phyloP scores from a whole-genome alignment of 805 yeast genomes.

The Jamesozyma lodderae region DNA sequence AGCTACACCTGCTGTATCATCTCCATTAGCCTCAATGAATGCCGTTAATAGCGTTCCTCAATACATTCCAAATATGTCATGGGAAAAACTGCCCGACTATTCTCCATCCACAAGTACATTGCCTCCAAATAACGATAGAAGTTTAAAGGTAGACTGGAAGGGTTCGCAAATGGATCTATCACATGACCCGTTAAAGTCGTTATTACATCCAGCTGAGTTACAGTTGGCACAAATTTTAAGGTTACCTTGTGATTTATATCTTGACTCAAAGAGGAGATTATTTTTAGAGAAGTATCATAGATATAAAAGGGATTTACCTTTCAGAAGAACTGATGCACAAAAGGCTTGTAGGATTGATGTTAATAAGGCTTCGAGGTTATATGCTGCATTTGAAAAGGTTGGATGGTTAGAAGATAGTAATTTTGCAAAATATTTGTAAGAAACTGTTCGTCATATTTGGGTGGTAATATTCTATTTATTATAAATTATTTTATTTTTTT shows the following conservation, averaged over 20 bases:
- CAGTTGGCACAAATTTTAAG: slow-evolving; percentile 75
- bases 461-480: no score
- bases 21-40: slow-evolving; percentile 20
- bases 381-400: slow-evolving; percentile 79
- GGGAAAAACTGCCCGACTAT: slow-evolving; percentile 67
- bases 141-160: slow-evolving; percentile 89
- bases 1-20: slow-evolving; percentile 18
- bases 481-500: no score
- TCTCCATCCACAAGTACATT: slow-evolving; percentile 58
- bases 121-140: slow-evolving; percentile 54
- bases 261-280: slow-evolving; percentile 69
- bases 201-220: slow-evolving; percentile 85
- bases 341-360: slow-evolving; percentile 95
- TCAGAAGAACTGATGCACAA: slow-evolving; percentile 93
- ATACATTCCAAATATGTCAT: slow-evolving; percentile 39
- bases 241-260: slow-evolving; percentile 74
- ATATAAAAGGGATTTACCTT: slow-evolving; percentile 55
- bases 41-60: slow-evolving; percentile 22
- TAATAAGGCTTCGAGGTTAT: slow-evolving; percentile 83
- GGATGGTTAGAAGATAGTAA: slow-evolving; percentile 81
- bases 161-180: slow-evolving; percentile 92
- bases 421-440: slow-evolving; percentile 38
- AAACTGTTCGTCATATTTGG: no score
- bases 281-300: slow-evolving; percentile 83
- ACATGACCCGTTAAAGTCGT: slow-evolving; percentile 57